A percentile compares a stretch with the other conserved stretches of the same genome.
phyloP scores from a whole-genome alignment of 306 rosid genomes.

The Cicer cuneatum region DNA sequence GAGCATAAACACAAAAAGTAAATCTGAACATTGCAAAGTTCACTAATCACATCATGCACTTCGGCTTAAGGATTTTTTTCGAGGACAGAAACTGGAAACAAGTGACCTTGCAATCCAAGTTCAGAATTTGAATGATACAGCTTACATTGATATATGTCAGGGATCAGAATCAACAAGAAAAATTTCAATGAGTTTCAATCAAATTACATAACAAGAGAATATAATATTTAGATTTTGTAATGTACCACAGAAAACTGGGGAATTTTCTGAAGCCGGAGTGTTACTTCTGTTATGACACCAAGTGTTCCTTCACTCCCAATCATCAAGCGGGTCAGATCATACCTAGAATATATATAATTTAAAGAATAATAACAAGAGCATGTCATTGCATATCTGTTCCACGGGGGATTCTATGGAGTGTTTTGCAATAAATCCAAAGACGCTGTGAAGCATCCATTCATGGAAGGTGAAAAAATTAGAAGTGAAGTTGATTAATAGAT shows the following conservation, averaged over 20 bases:
- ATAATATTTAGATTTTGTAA: conserved; percentile 30
- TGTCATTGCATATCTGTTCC: conserved; percentile 35
- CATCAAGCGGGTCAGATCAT: conserved; percentile 90
- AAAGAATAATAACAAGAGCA: conserved; percentile 17
- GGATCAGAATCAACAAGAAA: conserved; percentile 40
- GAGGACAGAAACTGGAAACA: conserved; percentile 38
- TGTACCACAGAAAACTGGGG: conserved; percentile 87
- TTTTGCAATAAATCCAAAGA: conserved; percentile 14
- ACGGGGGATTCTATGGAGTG: conserved; percentile 1
- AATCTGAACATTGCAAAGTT: conserved; percentile 33
- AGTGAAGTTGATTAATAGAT: conserved; percentile 36
- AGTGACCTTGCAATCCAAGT: conserved; percentile 26
- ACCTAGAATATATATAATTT: conserved; percentile 54
- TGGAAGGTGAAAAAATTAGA: conserved; percentile 8
- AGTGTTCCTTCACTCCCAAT: conserved; percentile 99
- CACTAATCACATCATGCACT: conserved; percentile 10
- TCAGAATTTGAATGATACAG: conserved; percentile 5
- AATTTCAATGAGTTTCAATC: conserved; percentile 25
- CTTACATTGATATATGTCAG: conserved; percentile 30
- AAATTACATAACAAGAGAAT: conserved; percentile 10
- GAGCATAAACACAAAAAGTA: not conserved
- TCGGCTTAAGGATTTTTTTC: not conserved
- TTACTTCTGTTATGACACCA: conserved; percentile 89
- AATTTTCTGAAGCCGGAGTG: conserved; percentile 88
- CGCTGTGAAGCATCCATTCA: conserved; percentile 7